Percentiles rank a stretch among this genome's conserved stretches.
Evolutionary conservation across 2,329 filamentous ascomycete genomes (phyloP).

Genomic region (Sporothrix curviconia): DNA sequence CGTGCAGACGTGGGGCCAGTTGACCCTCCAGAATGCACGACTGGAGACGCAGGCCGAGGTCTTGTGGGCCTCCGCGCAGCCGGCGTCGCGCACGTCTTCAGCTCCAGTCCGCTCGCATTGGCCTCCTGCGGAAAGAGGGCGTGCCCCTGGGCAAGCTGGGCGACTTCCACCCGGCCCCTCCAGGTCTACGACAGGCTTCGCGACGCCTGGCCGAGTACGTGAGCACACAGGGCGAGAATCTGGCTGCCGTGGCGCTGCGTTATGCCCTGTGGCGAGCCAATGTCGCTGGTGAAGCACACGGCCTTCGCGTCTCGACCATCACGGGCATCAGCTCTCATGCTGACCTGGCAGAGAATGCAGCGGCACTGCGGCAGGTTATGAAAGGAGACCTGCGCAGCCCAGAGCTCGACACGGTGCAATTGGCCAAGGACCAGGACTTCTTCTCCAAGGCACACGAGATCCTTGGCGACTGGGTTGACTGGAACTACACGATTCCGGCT

Average conservation of each 20-base stretch:
- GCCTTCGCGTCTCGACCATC: background rate
- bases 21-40: conserved; percentile 2
- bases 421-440: background rate
- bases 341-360: conserved; percentile 1
- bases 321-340: conserved; percentile 1
- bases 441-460: conserved; percentile 4
- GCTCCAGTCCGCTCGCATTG: conserved; percentile 9
- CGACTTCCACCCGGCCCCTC: conserved; percentile 9
- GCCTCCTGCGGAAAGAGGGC: conserved; percentile 4
- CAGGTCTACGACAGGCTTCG: background rate
- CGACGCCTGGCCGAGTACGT: background rate
- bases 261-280: conserved; percentile 8
- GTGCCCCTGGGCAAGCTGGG: conserved; percentile 1
- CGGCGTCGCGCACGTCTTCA: conserved; percentile 8
- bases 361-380: background rate
- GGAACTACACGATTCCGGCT: conserved; percentile 3
- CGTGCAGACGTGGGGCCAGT: conserved; percentile 10
- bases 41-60: background rate
- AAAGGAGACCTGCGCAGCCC: background rate
- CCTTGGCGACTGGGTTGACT: conserved; percentile 8
- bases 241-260: conserved; percentile 5
- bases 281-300: background rate
- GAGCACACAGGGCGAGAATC: background rate
- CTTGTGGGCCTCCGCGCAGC: background rate
- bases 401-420: background rate